A percentile compares a stretch with the other conserved stretches of the same genome.
These are phyloP conservation scores for Aureobasidium sp. DNA, from an alignment of 2,329 filamentous ascomycete genomes.

Conservation along the genomic window DNA sequence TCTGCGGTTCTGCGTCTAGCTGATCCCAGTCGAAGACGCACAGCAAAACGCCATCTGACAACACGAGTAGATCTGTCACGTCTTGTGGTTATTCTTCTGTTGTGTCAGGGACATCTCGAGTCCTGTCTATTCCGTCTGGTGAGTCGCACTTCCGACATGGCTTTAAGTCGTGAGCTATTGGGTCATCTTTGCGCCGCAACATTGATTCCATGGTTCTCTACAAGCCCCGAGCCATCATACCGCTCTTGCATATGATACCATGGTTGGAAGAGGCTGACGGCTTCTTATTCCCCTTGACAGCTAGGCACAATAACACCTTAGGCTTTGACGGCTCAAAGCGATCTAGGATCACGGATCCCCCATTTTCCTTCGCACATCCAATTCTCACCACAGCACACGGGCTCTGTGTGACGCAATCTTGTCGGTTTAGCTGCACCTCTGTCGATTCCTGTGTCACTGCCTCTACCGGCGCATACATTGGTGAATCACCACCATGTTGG, in stretches of 20 bases:
- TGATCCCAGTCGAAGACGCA: slow-evolving; percentile 6
- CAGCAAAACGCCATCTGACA: slow-evolving; percentile 3
- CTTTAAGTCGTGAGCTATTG: neutral
- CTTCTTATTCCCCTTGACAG: neutral
- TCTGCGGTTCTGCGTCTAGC: slow-evolving; percentile 6
- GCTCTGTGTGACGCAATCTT: slow-evolving; percentile 6
- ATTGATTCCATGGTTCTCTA: neutral
- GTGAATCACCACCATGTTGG: slow-evolving; percentile 12
- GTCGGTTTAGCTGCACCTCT: slow-evolving; percentile 1
- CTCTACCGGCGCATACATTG: neutral
- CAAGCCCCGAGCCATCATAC: neutral
- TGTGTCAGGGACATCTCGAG: neutral
- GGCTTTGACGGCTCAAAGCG: neutral
- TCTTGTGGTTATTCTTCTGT: slow-evolving; percentile 5
- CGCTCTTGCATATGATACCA: neutral
- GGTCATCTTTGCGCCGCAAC: neutral
- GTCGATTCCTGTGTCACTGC: neutral
- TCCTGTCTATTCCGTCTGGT: neutral
- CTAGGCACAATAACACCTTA: neutral
- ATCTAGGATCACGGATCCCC: slow-evolving; percentile 7
- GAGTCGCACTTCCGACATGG: slow-evolving; percentile 1
- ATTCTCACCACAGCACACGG: neutral
- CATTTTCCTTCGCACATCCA: neutral
- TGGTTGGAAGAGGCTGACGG: neutral
- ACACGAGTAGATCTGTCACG: neutral